Evolutionary conservation across 306 rosid species (phyloP), one percentile per base, ranked within the genome.

Genomic region (Myrica gale): DNA sequence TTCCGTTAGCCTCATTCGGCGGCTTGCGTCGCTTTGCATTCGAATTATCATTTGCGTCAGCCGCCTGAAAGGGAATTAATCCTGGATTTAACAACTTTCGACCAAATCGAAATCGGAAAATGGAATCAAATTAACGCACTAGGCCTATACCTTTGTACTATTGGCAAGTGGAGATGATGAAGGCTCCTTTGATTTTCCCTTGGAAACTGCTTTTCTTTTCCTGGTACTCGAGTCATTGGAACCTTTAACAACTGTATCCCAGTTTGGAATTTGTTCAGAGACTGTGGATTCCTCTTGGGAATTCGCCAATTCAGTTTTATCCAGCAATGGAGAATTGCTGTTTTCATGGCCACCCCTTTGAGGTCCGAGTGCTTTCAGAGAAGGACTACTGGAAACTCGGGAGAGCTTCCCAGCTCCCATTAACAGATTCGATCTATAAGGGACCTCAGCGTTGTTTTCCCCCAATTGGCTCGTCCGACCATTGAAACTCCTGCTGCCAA

Each of bases 401-500:
- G 82, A n/a, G 0, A 93, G 71, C 78, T 78, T 89, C 7, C 56
- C 90, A 71, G 80, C 81, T 5, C 52, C 87, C 57, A 80, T 61
- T 0, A 68, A 67, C 26, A 77, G 62, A 5, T 68, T 48, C 79
- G 92, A 85, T 83, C 92, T 82, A 54, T 19, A 78, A 23, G 55
- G 20, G 8, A 85, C 75, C 9, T 86, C 96, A 63, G 73, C 84
- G 79, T 77, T 74, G 74, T 76, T 89, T 70, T 54, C 48, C 16
- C 82, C 88, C 13, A 86, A 61, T 44, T 84, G 90, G 58, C 19
- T 66, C 10, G 81, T 81, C 46, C 96, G 84, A 8, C 84, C 91
- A 73, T 90, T 90, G 80, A 90, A 90, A 78, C 96, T 95, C 80
- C 87, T 83, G 77, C 96, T 95, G 0, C 99, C 99, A 71, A 95